Conservation (phyloP, 768 basidiomycete species). For the Boletus pseudopeckii region DNA sequence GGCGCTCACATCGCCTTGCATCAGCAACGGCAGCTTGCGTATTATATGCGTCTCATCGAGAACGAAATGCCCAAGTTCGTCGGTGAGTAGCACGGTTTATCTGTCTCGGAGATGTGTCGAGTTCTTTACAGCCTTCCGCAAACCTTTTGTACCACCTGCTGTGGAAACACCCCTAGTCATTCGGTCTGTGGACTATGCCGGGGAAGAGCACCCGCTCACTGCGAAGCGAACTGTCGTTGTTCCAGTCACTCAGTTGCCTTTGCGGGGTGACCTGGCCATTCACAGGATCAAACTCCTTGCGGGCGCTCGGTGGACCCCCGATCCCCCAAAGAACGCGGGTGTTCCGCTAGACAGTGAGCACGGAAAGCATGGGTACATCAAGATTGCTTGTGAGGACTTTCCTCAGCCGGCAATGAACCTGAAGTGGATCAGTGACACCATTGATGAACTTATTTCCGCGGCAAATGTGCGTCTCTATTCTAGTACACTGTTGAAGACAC, state of each 20-base stretch:
- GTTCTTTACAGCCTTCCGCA: conserved; percentile 62
- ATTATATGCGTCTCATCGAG: conserved; percentile 83
- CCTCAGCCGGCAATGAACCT: conserved; percentile 81
- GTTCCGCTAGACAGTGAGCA: conserved; percentile 39
- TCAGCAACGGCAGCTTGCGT: conserved; percentile 68
- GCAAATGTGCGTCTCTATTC: conserved; percentile 68
- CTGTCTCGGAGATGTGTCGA: conserved; percentile 5
- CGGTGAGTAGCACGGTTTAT: conserved; percentile 45
- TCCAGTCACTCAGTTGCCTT: conserved; percentile 68
- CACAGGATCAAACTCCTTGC: conserved; percentile 89
- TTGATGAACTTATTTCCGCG: conserved; percentile 74
- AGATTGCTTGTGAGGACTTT: conserved; percentile 89
- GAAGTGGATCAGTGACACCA: conserved; percentile 87
- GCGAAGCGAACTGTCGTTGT: conserved; percentile 72
- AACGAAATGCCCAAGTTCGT: conserved; percentile 86
- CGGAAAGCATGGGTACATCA: conserved; percentile 75
- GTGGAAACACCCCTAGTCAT: conserved; percentile 58
- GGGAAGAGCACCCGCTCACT: conserved; percentile 69
- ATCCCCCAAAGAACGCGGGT: conserved; percentile 69
- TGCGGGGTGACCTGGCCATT: conserved; percentile 57
- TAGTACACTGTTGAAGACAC: conserved; percentile 2
- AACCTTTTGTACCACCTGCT: conserved; percentile 71
- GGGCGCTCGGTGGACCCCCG: conserved; percentile 80
- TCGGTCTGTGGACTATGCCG: conserved; percentile 72
- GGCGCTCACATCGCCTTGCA: conserved; percentile 70